Evolutionary conservation across 1,284 basidiomycete genomes (phyloP).

Genomic region (Cutaneotrichosporon dermatis): DNA sequence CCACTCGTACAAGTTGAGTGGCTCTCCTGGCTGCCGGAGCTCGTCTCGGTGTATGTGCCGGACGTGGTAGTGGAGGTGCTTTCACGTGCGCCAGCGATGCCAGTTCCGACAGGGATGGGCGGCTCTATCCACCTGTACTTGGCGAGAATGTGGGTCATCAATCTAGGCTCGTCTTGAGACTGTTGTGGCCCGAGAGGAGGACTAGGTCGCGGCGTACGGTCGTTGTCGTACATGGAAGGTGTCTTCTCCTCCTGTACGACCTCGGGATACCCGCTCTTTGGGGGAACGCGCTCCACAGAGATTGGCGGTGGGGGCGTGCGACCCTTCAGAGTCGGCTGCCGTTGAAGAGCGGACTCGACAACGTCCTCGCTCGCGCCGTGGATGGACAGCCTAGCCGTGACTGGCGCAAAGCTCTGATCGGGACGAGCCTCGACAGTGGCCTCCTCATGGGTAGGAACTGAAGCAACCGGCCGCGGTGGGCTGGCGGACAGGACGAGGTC

Average conservation of each 20-base stretch:
- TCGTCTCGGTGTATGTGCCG: neutral
- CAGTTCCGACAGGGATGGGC: neutral
- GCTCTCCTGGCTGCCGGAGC: neutral
- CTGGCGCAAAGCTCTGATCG: neutral
- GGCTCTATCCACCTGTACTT: conserved; percentile 1
- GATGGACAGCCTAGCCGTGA: neutral
- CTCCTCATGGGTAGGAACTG: neutral
- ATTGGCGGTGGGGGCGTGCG: neutral
- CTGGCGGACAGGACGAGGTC: neutral
- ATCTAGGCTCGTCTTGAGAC: neutral
- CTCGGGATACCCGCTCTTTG: neutral
- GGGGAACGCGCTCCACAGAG: neutral
- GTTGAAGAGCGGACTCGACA: neutral
- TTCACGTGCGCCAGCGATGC: neutral
- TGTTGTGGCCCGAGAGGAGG: neutral
- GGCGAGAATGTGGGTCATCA: neutral
- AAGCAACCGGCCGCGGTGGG: neutral
- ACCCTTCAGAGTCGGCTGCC: neutral
- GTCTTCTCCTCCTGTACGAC: neutral
- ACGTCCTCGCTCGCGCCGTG: neutral
- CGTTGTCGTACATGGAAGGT: neutral
- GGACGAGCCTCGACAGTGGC: neutral
- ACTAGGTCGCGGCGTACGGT: neutral
- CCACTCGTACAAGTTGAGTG: no score
- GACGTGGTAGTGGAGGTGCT: neutral